These are phyloP conservation scores for Parathielavia hyrcaniae DNA, from an alignment of 495 filamentous ascomycete species.

Conservation along the genomic window DNA sequence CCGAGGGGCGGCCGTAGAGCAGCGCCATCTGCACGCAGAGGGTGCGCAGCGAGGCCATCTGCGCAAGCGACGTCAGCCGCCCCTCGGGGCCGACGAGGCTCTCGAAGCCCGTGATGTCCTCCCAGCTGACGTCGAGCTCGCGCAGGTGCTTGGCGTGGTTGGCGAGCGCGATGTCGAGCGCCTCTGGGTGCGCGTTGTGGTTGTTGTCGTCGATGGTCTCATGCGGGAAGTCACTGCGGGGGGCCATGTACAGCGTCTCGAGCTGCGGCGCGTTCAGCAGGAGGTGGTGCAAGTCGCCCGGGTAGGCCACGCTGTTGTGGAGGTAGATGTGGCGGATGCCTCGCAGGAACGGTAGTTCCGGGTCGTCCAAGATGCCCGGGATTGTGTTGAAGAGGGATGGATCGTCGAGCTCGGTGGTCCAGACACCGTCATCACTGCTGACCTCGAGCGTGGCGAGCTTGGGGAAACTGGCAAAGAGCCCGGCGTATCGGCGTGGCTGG, in stretches of 20 bases:
- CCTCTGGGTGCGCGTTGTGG: slow-evolving; percentile 19
- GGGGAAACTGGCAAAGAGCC: slow-evolving; percentile 21
- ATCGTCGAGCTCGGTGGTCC: slow-evolving; percentile 13
- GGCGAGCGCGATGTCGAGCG: slow-evolving; percentile 25
- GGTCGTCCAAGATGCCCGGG: background rate
- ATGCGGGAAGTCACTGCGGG: slow-evolving; percentile 15
- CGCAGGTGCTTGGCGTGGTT: slow-evolving; percentile 25
- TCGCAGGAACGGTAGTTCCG: slow-evolving; percentile 11
- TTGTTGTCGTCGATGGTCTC: background rate
- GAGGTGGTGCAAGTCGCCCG: slow-evolving; percentile 24
- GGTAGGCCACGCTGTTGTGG: slow-evolving; percentile 26
- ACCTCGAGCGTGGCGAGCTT: slow-evolving; percentile 29
- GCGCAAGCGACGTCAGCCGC: slow-evolving; percentile 24
- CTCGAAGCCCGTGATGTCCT: slow-evolving; percentile 19
- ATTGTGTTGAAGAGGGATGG: background rate
- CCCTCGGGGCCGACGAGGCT: slow-evolving; percentile 26
- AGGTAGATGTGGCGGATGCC: slow-evolving; percentile 29
- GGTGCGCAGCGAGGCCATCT: slow-evolving; percentile 19
- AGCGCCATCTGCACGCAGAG: slow-evolving; percentile 28
- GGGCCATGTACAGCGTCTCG: slow-evolving; percentile 31
- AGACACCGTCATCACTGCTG: slow-evolving; percentile 29
- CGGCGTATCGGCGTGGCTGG: slow-evolving; percentile 19
- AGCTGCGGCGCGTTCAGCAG: slow-evolving; percentile 27
- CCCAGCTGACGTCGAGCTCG: slow-evolving; percentile 30
- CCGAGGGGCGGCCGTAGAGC: slow-evolving; percentile 21